Percentiles rank a stretch among this genome's conserved stretches.
Conservation (phyloP, 2,329 filamentous ascomycete genomes). For the Pseudogymnoascus sp. region DNA sequence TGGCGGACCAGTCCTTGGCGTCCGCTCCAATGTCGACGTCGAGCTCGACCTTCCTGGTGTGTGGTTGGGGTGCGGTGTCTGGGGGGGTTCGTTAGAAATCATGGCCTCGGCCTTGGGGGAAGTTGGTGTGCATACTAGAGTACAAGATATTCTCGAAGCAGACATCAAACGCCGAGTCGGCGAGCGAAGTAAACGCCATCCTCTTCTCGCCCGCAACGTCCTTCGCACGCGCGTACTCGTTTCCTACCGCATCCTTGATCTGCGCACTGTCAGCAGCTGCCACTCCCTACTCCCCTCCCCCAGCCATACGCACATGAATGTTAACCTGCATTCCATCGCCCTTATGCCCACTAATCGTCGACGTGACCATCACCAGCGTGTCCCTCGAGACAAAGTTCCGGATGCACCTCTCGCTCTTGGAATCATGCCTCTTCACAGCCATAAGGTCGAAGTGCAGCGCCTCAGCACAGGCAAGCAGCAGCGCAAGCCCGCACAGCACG, state of each 20-base stretch:
- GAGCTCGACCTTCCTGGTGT: slow-evolving; percentile 54
- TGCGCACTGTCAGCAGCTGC: slow-evolving; percentile 31
- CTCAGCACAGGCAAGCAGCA: slow-evolving; percentile 44
- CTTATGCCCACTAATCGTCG: slow-evolving; percentile 73
- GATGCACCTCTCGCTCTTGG: slow-evolving; percentile 76
- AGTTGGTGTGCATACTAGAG: not conserved
- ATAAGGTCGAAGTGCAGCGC: slow-evolving; percentile 92
- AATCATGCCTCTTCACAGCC: slow-evolving; percentile 56
- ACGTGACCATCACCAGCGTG: slow-evolving; percentile 90
- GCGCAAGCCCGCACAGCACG: slow-evolving; percentile 48
- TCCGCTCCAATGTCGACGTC: slow-evolving; percentile 31
- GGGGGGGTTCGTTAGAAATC: not conserved
- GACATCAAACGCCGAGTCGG: slow-evolving; percentile 88
- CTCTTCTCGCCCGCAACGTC: slow-evolving; percentile 77
- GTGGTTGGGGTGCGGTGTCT: slow-evolving; percentile 12
- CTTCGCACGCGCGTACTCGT: slow-evolving; percentile 87
- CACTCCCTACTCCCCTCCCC: not conserved
- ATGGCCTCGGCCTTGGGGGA: not conserved
- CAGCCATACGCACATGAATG: slow-evolving; percentile 66
- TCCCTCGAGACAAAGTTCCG: slow-evolving; percentile 91
- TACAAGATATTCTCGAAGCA: slow-evolving; percentile 80
- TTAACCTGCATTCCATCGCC: slow-evolving; percentile 91
- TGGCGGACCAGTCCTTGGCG: slow-evolving; percentile 95
- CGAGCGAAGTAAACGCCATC: slow-evolving; percentile 87
- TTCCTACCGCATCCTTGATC: slow-evolving; percentile 92